These are phyloP conservation scores for Backusella mclennaniae DNA, from an alignment of 192 early-diverging fungal species.

Conservation along the genomic window DNA sequence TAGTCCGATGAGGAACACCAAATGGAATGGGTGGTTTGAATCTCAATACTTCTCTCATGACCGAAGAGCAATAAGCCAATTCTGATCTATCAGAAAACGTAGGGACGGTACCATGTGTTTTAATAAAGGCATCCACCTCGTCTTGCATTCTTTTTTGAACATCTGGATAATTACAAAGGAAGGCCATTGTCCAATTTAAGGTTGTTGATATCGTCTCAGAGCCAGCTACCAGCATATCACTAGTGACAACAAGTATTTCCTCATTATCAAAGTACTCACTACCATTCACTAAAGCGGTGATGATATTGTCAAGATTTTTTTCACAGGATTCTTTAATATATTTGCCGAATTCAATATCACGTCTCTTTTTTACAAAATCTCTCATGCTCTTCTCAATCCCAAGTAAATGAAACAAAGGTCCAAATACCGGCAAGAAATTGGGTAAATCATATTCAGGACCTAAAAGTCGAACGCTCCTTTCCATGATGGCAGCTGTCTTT, in stretches of 20 bases:
- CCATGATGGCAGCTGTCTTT: neutral
- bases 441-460: neutral
- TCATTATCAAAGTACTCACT: neutral
- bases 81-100: neutral
- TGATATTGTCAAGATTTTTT: neutral
- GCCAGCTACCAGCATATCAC: constrained; percentile 8
- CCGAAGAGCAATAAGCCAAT: neutral
- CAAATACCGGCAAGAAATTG: neutral
- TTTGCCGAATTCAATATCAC: neutral
- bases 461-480: too few species aligned
- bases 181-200: neutral
- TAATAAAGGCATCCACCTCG: neutral
- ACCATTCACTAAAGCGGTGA: neutral
- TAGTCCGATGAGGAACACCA: neutral
- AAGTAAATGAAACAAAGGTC: neutral
- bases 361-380: neutral
- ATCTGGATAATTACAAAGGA: neutral
- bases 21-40: neutral
- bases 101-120: neutral
- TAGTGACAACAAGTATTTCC: neutral
- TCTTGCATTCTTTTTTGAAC: neutral
- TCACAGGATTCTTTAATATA: neutral
- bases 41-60: neutral
- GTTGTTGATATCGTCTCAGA: constrained; percentile 2
- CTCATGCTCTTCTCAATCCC: neutral